Percentiles rank a stretch among this genome's conserved stretches.
These are phyloP conservation scores for Coprinopsis sp. DNA, from an alignment of 768 basidiomycete genomes.

Conservation along the genomic window DNA sequence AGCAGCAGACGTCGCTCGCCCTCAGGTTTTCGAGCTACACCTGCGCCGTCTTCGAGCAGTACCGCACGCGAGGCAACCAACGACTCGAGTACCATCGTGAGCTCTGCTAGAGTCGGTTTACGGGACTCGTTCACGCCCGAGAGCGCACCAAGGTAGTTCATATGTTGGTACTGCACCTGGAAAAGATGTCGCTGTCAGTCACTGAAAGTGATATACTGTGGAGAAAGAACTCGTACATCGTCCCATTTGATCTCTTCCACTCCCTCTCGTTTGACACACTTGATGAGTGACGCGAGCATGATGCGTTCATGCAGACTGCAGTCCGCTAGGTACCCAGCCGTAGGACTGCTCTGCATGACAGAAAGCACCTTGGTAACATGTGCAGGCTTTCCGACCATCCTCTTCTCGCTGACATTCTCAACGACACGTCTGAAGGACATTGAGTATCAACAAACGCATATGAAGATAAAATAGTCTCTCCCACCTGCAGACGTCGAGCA, in stretches of 20 bases:
- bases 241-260: constrained; percentile 86
- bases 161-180: constrained; percentile 74
- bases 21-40: constrained; percentile 48
- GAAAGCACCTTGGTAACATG: constrained; percentile 79
- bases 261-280: constrained; percentile 78
- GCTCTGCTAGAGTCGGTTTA: constrained; percentile 58
- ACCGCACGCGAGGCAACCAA: constrained; percentile 75
- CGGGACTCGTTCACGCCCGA: constrained; percentile 50
- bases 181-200: constrained; percentile 1
- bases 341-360: constrained; percentile 88
- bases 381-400: constrained; percentile 52
- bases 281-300: constrained; percentile 79
- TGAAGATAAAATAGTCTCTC: constrained; percentile 13
- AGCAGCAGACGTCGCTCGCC: constrained; percentile 70
- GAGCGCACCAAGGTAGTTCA: constrained; percentile 63
- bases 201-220: background rate
- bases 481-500: constrained; percentile 88
- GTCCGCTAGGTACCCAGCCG: constrained; percentile 74
- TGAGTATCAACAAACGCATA: background rate
- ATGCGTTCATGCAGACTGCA: constrained; percentile 86
- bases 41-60: constrained; percentile 60
- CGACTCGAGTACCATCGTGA: constrained; percentile 67
- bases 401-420: constrained; percentile 59
- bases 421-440: constrained; percentile 61
- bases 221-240: constrained; percentile 45